A percentile compares a stretch with the other conserved stretches of the same genome.
Evolutionary conservation across 2,329 filamentous ascomycete species (phyloP).

Genomic region (Anthostomella pinea): DNA sequence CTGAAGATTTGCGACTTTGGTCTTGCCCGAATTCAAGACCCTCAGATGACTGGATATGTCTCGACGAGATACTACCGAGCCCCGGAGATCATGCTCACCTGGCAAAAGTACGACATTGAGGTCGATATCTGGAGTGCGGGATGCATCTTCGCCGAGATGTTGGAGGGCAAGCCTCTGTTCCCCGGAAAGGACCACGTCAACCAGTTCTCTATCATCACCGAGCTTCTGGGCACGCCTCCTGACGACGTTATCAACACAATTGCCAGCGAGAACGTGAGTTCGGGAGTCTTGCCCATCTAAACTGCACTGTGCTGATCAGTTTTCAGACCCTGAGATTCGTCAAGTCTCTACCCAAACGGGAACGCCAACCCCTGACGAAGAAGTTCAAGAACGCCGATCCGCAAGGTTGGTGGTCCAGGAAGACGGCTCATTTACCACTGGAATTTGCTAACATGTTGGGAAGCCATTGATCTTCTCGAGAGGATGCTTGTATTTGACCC

Average conservation of each 20-base stretch:
- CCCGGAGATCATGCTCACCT: slow-evolving; percentile 99
- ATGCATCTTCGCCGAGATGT: slow-evolving; percentile 99
- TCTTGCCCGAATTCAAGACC: slow-evolving; percentile 94
- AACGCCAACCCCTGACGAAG: slow-evolving; percentile 78
- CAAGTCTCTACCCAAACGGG: slow-evolving; percentile 91
- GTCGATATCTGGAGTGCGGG: slow-evolving; percentile 99
- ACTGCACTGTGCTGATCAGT: slow-evolving; percentile 14
- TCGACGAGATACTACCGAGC: slow-evolving; percentile 98
- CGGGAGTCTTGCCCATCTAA: background rate
- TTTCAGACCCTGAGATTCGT: slow-evolving; percentile 88
- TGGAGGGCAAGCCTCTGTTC: slow-evolving; percentile 96
- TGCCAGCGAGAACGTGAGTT: slow-evolving; percentile 88
- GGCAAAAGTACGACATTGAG: slow-evolving; percentile 99
- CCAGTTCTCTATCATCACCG: slow-evolving; percentile 99
- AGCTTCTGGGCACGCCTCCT: slow-evolving; percentile 90
- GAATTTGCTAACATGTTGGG: slow-evolving; percentile 3
- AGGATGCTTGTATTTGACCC: slow-evolving; percentile 98
- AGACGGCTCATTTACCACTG: background rate
- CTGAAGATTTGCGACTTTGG: slow-evolving; percentile 99
- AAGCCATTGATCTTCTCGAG: slow-evolving; percentile 87
- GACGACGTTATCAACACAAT: slow-evolving; percentile 99
- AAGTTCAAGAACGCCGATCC: slow-evolving; percentile 97
- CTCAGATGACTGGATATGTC: slow-evolving; percentile 99
- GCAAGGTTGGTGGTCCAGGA: slow-evolving; percentile 52
- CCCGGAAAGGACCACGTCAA: slow-evolving; percentile 99